A percentile compares a stretch with the other conserved stretches of the same genome.
These are phyloP conservation scores for Nitzschia sp. DNA, from an alignment of 108 stramenopile species.

Conservation along the genomic window DNA sequence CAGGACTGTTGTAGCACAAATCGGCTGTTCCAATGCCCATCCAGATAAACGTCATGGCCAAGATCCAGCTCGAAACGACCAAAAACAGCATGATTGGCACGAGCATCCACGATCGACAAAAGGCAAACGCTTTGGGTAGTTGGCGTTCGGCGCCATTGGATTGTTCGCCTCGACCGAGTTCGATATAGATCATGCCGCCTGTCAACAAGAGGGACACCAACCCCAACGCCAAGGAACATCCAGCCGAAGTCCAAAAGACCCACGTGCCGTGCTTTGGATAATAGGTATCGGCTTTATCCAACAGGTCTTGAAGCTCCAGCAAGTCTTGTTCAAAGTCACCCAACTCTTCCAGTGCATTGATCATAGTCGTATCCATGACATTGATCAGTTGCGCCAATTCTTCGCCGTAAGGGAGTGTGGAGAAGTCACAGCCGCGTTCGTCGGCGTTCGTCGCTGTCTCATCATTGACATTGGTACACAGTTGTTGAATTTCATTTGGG, in stretches of 20 bases:
- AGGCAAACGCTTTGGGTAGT: neutral
- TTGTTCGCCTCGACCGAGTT: neutral
- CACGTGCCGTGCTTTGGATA: constrained; percentile 16
- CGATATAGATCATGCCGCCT: constrained; percentile 11
- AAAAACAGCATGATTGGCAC: neutral
- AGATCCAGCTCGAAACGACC: constrained; percentile 14
- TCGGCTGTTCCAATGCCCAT: constrained; percentile 8
- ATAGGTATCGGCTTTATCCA: constrained; percentile 12
- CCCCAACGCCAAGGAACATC: constrained; percentile 13
- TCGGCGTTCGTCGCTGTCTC: neutral
- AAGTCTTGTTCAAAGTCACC: constrained; percentile 9
- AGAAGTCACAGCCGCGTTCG: constrained; percentile 9
- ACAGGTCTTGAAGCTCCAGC: neutral
- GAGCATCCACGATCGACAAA: neutral
- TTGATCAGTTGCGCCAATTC: constrained; percentile 4
- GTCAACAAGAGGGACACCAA: neutral
- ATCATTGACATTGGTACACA: constrained; percentile 14
- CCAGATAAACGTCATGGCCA: neutral
- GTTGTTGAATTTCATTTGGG: constrained; percentile 1
- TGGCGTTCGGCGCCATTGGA: constrained; percentile 1
- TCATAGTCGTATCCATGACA: neutral
- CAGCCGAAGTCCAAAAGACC: constrained; percentile 15
- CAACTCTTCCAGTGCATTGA: neutral
- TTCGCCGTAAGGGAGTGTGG: constrained; percentile 3
- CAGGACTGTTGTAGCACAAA: constrained; percentile 16